Base-by-base conservation (phyloP, 495 filamentous ascomycete genomes). In the Evansstolkia leycettana region DNA sequence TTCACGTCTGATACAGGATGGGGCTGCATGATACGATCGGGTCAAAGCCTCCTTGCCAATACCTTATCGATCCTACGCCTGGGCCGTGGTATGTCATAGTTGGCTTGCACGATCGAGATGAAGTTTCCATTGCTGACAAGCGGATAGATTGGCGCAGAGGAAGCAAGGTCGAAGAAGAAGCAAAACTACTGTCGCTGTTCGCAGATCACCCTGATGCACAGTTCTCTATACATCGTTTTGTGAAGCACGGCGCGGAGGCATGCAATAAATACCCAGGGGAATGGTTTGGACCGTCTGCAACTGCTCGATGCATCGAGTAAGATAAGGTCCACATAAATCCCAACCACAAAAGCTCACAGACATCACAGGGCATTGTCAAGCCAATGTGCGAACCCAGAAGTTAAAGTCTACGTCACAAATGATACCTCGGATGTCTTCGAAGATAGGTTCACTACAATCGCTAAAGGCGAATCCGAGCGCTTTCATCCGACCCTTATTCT, bases 261-360 rank as follows among this genome's bases (percentile, higher is more conserved):
- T 98, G 90, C 51, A 87, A 85, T 5, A 96, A 94, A 52, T 80
- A 88, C 54, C 89, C 92, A 0, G 92, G 92, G 16, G 84, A 95
- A 58, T 99, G 92, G 92, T 99, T 99, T 66, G 92, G 92, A 7
- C 92, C 92, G n/a, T 94, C 85, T 11, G 90, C 92, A 5, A 92
- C 92, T 2, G 85, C 92, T n/a, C 75, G 78, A 38, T 95, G 92
- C 55, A 94, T 99, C 36, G 78, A 92, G 87, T 94, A 58, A 48
- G 84, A 65, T 17, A 9, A 6, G 6, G 17, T 12, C 20, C n/a
- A 13, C 24, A 16, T 11, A 17, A 17, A 4, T 9, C 13, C 6
- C 17, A 23, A 9, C 9, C 12, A n/a, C 5, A 28, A 17, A 15
- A 20, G 43, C 55, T 65, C 30, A 66, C 40, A 15, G 24, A 23